Evolutionary conservation across 1,284 basidiomycete species (phyloP).

Genomic region (Trichosporon coremiiforme): DNA sequence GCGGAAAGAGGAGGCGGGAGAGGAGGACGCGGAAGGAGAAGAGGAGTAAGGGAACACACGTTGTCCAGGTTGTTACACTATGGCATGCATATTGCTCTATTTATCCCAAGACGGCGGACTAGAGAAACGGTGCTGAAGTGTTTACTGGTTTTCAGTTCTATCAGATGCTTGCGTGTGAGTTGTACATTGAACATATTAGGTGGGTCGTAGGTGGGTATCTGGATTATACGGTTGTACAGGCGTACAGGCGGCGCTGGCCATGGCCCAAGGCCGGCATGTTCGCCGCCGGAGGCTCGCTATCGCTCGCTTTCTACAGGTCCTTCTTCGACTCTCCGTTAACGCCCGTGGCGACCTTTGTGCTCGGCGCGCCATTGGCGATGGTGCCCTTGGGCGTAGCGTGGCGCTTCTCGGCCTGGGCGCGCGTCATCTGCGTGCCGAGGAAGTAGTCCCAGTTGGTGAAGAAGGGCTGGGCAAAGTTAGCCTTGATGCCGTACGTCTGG

Average conservation of each 20-base stretch:
- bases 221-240: not conserved
- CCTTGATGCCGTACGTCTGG: constrained; percentile 89
- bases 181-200: not conserved
- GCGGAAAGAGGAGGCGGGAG: constrained; percentile 31
- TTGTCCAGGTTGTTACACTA: constrained; percentile 16
- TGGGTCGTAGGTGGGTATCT: not conserved
- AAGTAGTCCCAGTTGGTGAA: constrained; percentile 60
- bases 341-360: constrained; percentile 1
- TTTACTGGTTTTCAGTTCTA: no score
- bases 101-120: no score
- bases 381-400: constrained; percentile 1
- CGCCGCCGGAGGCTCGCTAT: no score
- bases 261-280: no score
- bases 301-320: not conserved
- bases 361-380: constrained; percentile 22
- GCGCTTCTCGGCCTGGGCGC: constrained; percentile 42
- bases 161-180: not conserved
- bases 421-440: constrained; percentile 55
- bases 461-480: constrained; percentile 94
- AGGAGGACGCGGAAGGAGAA: constrained; percentile 41
- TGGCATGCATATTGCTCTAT: constrained; percentile 11
- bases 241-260: not conserved
- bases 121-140: no score
- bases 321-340: constrained; percentile 6
- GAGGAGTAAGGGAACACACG: constrained; percentile 32